Conservation (phyloP, 257 asterid species). For the Solanum sejunctum region DNA sequence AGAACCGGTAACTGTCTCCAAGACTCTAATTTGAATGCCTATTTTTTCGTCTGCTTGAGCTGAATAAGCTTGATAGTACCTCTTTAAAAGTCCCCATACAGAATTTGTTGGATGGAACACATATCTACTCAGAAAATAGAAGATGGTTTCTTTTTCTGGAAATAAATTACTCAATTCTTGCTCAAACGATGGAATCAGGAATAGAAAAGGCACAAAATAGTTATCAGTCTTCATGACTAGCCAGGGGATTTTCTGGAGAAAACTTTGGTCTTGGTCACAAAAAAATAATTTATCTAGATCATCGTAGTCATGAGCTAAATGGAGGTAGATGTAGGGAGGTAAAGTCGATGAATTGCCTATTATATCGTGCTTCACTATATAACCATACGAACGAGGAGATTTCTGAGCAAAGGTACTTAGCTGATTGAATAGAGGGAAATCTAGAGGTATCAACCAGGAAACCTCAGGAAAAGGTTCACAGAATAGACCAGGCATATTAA, state of each 20-base stretch:
- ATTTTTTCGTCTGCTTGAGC: slow-evolving; percentile 37
- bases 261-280: slow-evolving; percentile 47
- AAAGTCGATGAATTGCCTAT: background rate
- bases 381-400: slow-evolving; percentile 44
- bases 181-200: slow-evolving; percentile 46
- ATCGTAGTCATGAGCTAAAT: slow-evolving; percentile 54
- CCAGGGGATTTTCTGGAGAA: slow-evolving; percentile 41
- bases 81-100: slow-evolving; percentile 52
- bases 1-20: slow-evolving; percentile 19
- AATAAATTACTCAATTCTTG: slow-evolving; percentile 41
- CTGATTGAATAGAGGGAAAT: slow-evolving; percentile 36
- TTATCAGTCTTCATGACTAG: slow-evolving; percentile 40
- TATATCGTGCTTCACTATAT: slow-evolving; percentile 27
- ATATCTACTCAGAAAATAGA: slow-evolving; percentile 64
- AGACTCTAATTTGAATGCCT: slow-evolving; percentile 58
- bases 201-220: slow-evolving; percentile 63
- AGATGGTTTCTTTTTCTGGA: slow-evolving; percentile 52
- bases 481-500: slow-evolving; percentile 53
- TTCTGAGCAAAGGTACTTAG: slow-evolving; percentile 28
- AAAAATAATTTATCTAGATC: slow-evolving; percentile 49
- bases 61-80: slow-evolving; percentile 48
- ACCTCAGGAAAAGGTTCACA: slow-evolving; percentile 74
- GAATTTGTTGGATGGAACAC: slow-evolving; percentile 65
- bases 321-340: slow-evolving; percentile 40
- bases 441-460: slow-evolving; percentile 68